Evolutionary conservation across 2,329 filamentous ascomycete species (phyloP), one percentile per base, ranked within the genome.

Genomic region (Neopestalotiopsis sp.): DNA sequence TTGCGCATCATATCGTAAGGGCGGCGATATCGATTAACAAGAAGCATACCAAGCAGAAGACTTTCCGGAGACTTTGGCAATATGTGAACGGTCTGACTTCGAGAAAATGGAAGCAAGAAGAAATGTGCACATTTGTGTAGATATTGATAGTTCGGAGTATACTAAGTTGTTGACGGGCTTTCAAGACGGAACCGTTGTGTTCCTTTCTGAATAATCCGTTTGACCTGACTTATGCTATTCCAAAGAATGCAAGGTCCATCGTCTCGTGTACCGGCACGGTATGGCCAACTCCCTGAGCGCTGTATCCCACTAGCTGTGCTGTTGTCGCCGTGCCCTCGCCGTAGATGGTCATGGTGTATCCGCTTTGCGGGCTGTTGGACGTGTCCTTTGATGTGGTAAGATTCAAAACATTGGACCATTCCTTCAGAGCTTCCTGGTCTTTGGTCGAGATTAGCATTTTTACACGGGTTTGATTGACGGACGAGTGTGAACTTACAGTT

Each of bases 331-430:
- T 74, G 42, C 76, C 76, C 3, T 75, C 72, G 6, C 80, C 79
- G 70, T 80, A 82, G 61, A 82, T 79, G 56, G 78, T 79, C 74
- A 77, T 76, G 13, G 80, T 82, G 70, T 80, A 82, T 5, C 71
- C 75, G 59, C 76, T 74, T 68, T 77, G 73, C 1, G 81, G 81
- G 20, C 74, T 78, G 70, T 79, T 76, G 58, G 75, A 42, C 67
- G 66, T 68, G 58, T 78, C 71, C 65, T 76, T 77, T 67, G 78
- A 75, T 42, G 73, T 74, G 69, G 71, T 76, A 42, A 76, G 72
- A 10, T 82, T 82, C 28, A 84, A 78, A 6, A 88, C 84, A 58
- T 82, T 80, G 17, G 81, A 81, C 83, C 83, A 85, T 71, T 85
- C 79, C 75, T 85, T 84, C 67, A 85, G 71, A 17, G 79, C 79